These are phyloP conservation scores for Eucalyptus paniculata DNA, from an alignment of 345 rosid genomes.

Conservation along the genomic window DNA sequence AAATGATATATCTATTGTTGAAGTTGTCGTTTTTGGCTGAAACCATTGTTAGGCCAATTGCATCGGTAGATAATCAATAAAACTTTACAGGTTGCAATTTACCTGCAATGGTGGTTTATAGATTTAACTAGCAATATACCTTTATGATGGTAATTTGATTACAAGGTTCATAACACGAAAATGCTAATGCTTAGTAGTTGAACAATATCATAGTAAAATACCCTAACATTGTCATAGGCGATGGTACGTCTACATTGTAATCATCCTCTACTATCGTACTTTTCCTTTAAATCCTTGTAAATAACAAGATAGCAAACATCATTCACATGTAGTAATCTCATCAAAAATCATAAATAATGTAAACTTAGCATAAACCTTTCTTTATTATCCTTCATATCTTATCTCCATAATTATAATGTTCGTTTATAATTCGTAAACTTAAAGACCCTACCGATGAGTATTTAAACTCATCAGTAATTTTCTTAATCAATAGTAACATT, in stretches of 20 bases:
- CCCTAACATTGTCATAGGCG: neutral
- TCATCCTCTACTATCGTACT: neutral
- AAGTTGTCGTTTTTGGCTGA: neutral
- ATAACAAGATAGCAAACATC: neutral
- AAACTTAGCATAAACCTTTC: neutral
- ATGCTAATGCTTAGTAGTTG: neutral
- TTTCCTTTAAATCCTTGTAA: neutral
- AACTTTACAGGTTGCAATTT: neutral
- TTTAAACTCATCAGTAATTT: neutral
- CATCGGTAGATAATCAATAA: neutral
- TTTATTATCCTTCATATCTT: neutral
- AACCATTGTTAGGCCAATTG: neutral
- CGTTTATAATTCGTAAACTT: neutral
- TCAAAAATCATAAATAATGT: neutral
- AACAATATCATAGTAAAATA: neutral
- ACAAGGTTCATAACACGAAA: neutral
- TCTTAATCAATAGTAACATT: neutral
- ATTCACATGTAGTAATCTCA: neutral
- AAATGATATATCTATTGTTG: neutral
- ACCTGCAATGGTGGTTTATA: neutral
- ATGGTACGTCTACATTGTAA: neutral
- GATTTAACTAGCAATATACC: neutral
- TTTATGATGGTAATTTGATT: neutral
- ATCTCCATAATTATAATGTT: neutral
- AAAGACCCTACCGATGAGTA: neutral